Evolutionary conservation across 1,139 yeast genomes (phyloP).

Genomic region (Kluyveromyces sp.): DNA sequence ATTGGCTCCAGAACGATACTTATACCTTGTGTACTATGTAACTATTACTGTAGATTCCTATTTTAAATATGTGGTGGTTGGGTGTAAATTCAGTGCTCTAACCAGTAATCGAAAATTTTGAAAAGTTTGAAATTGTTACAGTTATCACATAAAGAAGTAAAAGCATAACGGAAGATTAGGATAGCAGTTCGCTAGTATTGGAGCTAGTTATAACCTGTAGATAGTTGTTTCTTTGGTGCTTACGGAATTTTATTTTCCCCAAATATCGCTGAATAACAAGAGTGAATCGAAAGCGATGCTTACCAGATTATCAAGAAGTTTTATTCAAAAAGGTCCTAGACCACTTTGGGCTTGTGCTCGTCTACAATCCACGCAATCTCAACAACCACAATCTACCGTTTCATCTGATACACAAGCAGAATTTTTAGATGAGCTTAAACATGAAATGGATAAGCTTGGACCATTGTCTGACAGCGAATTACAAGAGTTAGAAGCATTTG

Average conservation of each 20-base stretch:
- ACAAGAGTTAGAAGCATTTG: constrained; percentile 1
- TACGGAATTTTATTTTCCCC: too few species aligned
- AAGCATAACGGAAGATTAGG: not conserved
- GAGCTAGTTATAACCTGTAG: too few species aligned
- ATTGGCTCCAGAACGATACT: not conserved
- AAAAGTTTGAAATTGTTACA: not conserved
- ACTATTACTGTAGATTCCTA: not conserved
- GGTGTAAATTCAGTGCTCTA: not conserved
- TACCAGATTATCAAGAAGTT: not conserved
- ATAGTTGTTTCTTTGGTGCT: too few species aligned
- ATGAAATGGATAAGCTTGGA: not conserved
- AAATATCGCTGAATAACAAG: too few species aligned
- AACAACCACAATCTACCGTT: not conserved
- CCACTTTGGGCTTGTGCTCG: not conserved
- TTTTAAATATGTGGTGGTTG: not conserved
- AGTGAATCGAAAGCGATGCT: not conserved
- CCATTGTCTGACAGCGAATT: constrained; percentile 4
- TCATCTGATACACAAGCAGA: not conserved
- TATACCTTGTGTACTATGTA: too few species aligned
- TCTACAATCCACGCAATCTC: constrained; percentile 3
- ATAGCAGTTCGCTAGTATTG: not conserved
- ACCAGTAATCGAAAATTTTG: not conserved
- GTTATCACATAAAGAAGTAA: not conserved
- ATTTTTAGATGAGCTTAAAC: not conserved
- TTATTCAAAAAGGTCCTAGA: not conserved